Base-by-base conservation (phyloP, 2,329 filamentous ascomycete species). In the Aureobasidium sp. region DNA sequence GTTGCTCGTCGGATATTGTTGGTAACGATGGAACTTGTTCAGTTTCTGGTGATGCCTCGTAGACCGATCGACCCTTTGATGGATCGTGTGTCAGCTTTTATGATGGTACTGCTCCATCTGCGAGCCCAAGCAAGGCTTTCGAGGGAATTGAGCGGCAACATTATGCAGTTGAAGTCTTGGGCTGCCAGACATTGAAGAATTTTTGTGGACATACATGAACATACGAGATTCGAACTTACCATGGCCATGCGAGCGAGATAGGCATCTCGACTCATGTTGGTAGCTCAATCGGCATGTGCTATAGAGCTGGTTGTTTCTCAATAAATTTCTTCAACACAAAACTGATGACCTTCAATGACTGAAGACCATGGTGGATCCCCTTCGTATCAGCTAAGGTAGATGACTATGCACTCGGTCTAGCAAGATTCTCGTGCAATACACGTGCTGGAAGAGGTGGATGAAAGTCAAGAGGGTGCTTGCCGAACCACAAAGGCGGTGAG, bases 51-150 rank as follows among this genome's bases (percentile, higher is more conserved):
- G 22, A 15, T 8, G 64, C 61, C 65, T 75, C 73, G 57, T 75
- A 76, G 6, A 74, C 71, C 8, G 75, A 77, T 15, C 75, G 74
- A 35, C 75, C 75, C 75, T 77, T 50, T 19, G n/a, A 31, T 35
- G 22, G 9, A 19, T n/a, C n/a, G 12, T n/a, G 15, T 31, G 45
- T 60, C 45, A 42, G 35, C 17, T 24, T 31, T n/a, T n/a, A 15
- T 35, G 12, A 39, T 54, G 5, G 50, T 9, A 19, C 48, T 33
- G n/a, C 22, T 17, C 15, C 14, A 11, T 29, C 14, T 17, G 24
- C 12, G 9, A 12, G 12, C 4, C 9, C 4, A 1, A 29, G 1
- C 1, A 8, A 19, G 27, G 31, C 19, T 14, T 24, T 47, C 24
- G 27, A 15, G 3, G 11, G 22, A 3, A 5, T 24, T 29, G 12